Conservation (phyloP, 1,139 yeast genomes). For the Lodderomyces oxycetoniae region DNA sequence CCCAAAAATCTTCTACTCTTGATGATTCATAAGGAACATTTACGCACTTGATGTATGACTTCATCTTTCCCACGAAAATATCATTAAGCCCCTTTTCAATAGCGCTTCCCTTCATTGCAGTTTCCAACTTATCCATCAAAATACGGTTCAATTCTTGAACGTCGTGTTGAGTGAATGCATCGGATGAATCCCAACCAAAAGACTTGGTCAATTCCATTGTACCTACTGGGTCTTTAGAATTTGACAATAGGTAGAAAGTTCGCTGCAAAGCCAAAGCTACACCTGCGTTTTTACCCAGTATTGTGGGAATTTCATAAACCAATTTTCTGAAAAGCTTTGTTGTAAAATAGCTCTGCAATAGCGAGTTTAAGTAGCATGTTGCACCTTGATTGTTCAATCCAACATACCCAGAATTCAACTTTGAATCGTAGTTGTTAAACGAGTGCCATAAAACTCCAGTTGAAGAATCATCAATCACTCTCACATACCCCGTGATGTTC, state of each 20-base stretch:
- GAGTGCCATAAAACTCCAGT: slow-evolving; percentile 95
- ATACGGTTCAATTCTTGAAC: slow-evolving; percentile 95
- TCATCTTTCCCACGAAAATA: slow-evolving; percentile 95
- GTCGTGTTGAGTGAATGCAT: slow-evolving; percentile 96
- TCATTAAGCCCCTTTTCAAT: slow-evolving; percentile 79
- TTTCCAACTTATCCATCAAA: slow-evolving; percentile 88
- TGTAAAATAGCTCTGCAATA: slow-evolving; percentile 84
- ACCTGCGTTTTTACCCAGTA: slow-evolving; percentile 26
- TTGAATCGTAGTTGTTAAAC: slow-evolving; percentile 80
- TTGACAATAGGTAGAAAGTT: slow-evolving; percentile 72
- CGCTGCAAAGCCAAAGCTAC: slow-evolving; percentile 87
- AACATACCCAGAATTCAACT: slow-evolving; percentile 80
- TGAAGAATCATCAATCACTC: slow-evolving; percentile 73
- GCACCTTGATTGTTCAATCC: slow-evolving; percentile 98
- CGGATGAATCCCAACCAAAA: slow-evolving; percentile 96
- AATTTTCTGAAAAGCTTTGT: slow-evolving; percentile 78
- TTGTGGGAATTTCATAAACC: slow-evolving; percentile 87
- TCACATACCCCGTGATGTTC: slow-evolving; percentile 71
- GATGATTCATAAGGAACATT: slow-evolving; percentile 95
- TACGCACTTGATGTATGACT: slow-evolving; percentile 86
- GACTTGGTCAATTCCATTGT: slow-evolving; percentile 84
- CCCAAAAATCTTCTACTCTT: slow-evolving; percentile 95
- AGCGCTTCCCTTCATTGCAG: slow-evolving; percentile 83
- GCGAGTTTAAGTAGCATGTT: slow-evolving; percentile 89
- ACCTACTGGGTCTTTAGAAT: slow-evolving; percentile 70